Evolutionary conservation across 169 alveolate genomes (phyloP), one percentile per base, ranked within the genome.

Genomic region (Besnoitia besnoiti): DNA sequence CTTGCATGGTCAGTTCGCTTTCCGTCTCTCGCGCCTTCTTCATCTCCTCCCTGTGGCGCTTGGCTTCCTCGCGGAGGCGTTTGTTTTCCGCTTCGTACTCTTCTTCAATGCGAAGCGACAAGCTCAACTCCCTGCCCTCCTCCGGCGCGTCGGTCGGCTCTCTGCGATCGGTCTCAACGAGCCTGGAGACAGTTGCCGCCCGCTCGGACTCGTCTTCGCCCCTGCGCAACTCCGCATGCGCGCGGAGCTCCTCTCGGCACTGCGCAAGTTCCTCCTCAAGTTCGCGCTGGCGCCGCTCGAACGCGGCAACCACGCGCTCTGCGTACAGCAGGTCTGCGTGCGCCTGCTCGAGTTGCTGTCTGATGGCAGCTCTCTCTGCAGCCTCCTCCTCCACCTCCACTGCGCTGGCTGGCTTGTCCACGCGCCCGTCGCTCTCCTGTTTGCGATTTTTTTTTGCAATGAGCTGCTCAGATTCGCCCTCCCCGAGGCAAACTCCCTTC

Each of bases 61-160:
- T 77, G 50, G 4, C 8, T 30, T 42, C 59, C 30, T 4, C 40
- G 33, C 33, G 33, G 42, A 77, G 59, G 59, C 30, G 40, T 16
- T 30, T 77, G 55, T 77, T 77, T 55, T 77, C 87, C 30, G 35
- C 87, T 77, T 77, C 87, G 87, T 77, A 77, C 59, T 77, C 59
- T 77, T 35, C 16, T 55, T 39, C 59, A 44, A 77, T 77, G 24
- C 87, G 50, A 51, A 4, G 50, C 35, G 87, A 77, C 61, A 77
- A 67, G n/a, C 10, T n/a, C 44, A n/a, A 3, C 44, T 67, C 44
- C 80, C 21, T 67, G 14, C n/a, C 80, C 42, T 35, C 67, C 24
- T 55, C 67, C 67, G 24, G 44, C 8, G 3, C 40, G 24, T 1
- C 82, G 0, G 8, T 10, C 82, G 27, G 30, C 21, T 30, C 82